phyloP scores from a whole-genome alignment of 768 basidiomycete species.

The Phaeotremella fagi region DNA sequence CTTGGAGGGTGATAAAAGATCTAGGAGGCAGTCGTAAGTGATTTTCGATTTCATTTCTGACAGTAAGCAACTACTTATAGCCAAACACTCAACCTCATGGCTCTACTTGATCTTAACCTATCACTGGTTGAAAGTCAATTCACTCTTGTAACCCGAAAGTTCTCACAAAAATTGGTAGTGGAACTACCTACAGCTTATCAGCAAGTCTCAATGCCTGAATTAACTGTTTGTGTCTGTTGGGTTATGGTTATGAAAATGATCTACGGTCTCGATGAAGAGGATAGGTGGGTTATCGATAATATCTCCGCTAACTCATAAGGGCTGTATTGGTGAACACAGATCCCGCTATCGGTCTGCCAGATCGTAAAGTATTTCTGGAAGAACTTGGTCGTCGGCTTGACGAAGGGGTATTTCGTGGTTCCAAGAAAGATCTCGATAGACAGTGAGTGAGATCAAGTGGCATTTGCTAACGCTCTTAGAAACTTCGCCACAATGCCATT shows the following conservation, averaged over 20 bases:
- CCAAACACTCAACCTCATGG: slow-evolving; percentile 19
- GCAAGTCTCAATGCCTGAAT: slow-evolving; percentile 58
- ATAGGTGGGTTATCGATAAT: slow-evolving; percentile 56
- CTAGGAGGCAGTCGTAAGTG: slow-evolving; percentile 72
- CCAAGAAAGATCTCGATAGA: slow-evolving; percentile 40
- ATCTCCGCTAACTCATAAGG: slow-evolving; percentile 5
- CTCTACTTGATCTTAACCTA: slow-evolving; percentile 26
- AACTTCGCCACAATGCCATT: slow-evolving; percentile 22
- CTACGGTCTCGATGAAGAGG: slow-evolving; percentile 71
- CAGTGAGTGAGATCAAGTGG: slow-evolving; percentile 8
- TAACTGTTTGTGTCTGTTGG: slow-evolving; percentile 57
- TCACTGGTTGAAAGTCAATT: slow-evolving; percentile 44
- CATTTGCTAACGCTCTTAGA: slow-evolving; percentile 11
- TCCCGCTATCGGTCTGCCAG: slow-evolving; percentile 60
- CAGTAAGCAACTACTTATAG: slow-evolving; percentile 29
- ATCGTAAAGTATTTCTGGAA: slow-evolving; percentile 54
- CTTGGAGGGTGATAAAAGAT: slow-evolving; percentile 68
- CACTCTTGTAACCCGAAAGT: slow-evolving; percentile 52
- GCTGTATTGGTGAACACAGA: slow-evolving; percentile 52
- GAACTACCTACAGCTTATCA: slow-evolving; percentile 59
- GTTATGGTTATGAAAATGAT: slow-evolving; percentile 75
- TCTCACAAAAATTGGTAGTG: slow-evolving; percentile 55
- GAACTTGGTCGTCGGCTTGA: not conserved
- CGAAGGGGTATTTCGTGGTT: slow-evolving; percentile 48
- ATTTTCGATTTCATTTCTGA: not conserved